Evolutionary conservation across 495 filamentous ascomycete genomes (phyloP), one percentile per base, ranked within the genome.

Genomic region (Penicillium nucicola): DNA sequence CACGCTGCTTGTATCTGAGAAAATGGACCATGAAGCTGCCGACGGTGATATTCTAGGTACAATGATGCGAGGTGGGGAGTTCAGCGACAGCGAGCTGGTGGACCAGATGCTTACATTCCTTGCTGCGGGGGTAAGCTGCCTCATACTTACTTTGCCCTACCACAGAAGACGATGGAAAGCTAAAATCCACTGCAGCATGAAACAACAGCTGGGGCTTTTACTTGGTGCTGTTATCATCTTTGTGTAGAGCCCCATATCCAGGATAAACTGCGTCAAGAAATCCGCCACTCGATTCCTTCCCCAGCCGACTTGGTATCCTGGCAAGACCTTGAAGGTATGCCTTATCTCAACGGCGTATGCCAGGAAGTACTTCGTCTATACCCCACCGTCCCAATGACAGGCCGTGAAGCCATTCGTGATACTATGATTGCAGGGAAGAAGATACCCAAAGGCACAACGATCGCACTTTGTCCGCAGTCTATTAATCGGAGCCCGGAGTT

Each of bases 21-120:
- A 87, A 10, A 77, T 69, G n/a, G 75, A 75, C 25, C 71, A 84
- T 55, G 52, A 67, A 63, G 48, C 64, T n/a, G 57, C 64, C 2
- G 86, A 85, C 33, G 62, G 79, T 12, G 90, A 93, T 58, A 92
- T 95, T 49, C 72, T 95, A 13, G 61, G 60, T 1, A 62, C 64
- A 2, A 67, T 69, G 53, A 64, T 69, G 61, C 36, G 63, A 30
- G 50, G 62, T 3, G 85, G 85, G n/a, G 81, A 77, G 34, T 76
- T 80, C 41, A 69, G 72, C 0, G 76, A 79, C 39, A 67, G 76
- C 9, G 63, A 68, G 15, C 53, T 80, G 4, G 70, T 76, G 4
- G 72, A 78, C 52, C 77, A 80, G 53, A 65, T 78, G 55, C 55
- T 79, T 32, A 80, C 75, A 0, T 78, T 79, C 39, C 60, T 80